A percentile compares a stretch with the other conserved stretches of the same genome.
phyloP scores from a whole-genome alignment of 2,329 filamentous ascomycete species.

The Teratosphaeriaceae sp. region DNA sequence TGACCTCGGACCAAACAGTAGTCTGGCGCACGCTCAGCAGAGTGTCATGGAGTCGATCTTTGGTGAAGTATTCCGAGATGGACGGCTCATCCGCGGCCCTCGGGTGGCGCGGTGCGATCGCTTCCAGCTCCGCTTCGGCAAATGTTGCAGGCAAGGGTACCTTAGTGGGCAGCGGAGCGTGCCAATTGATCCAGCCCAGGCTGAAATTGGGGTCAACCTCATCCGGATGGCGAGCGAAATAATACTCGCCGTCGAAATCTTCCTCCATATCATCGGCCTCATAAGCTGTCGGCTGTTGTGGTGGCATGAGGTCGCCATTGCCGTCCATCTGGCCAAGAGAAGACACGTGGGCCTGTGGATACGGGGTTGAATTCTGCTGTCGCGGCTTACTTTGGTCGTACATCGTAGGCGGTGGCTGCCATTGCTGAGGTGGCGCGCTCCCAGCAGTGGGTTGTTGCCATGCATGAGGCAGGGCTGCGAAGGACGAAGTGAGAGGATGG shows the following conservation, averaged over 20 bases:
- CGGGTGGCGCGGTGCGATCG: constrained; percentile 32
- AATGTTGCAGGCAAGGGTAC: constrained; percentile 38
- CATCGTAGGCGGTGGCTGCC: constrained; percentile 13
- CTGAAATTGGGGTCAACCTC: constrained; percentile 39
- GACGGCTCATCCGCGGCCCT: constrained; percentile 36
- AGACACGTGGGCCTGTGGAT: background rate
- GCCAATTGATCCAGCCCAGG: constrained; percentile 40
- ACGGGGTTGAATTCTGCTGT: constrained; percentile 17
- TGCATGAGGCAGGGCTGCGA: background rate
- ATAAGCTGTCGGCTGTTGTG: constrained; percentile 8
- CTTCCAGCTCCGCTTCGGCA: constrained; percentile 38
- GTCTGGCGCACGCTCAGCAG: constrained; percentile 43
- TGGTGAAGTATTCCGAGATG: constrained; percentile 45
- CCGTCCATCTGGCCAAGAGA: constrained; percentile 16
- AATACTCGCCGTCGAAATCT: constrained; percentile 38
- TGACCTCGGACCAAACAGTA: constrained; percentile 43
- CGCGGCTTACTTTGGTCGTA: constrained; percentile 3
- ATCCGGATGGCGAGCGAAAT: constrained; percentile 39
- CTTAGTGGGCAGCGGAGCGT: constrained; percentile 37
- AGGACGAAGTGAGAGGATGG: constrained; percentile 7
- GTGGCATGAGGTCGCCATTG: constrained; percentile 22
- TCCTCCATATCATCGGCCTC: constrained; percentile 30
- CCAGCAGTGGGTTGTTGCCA: constrained; percentile 8
- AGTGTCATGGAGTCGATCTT: constrained; percentile 38
- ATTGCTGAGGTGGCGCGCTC: constrained; percentile 11